Conservation (phyloP, 768 basidiomycete species). For the Lactifluus hygrophoroides region DNA sequence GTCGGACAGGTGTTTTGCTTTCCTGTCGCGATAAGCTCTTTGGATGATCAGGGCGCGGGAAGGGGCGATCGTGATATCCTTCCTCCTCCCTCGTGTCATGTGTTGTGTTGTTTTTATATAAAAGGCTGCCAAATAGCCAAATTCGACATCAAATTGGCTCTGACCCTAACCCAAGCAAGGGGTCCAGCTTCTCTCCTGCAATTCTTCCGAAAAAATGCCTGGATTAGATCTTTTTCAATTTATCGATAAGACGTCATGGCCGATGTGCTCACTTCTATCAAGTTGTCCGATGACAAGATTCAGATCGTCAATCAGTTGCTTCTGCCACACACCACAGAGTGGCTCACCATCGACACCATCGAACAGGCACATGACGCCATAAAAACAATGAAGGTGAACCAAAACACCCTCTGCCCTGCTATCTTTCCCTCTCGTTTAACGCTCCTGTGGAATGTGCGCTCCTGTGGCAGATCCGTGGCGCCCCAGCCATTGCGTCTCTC, state of each 20-base stretch:
- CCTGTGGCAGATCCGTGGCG: slow-evolving; percentile 65
- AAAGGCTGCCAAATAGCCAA: slow-evolving; percentile 1
- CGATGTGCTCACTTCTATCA: slow-evolving; percentile 32
- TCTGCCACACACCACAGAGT: slow-evolving; percentile 66
- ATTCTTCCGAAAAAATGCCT: no score
- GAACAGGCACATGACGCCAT: slow-evolving; percentile 90
- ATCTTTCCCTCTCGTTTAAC: no score
- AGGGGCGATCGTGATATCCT: slow-evolving; percentile 14
- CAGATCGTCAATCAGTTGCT: slow-evolving; percentile 90
- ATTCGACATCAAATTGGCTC: slow-evolving; percentile 4
- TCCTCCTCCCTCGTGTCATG: slow-evolving; percentile 19
- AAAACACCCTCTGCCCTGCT: background rate
- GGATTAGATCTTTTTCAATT: no score
- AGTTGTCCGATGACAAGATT: slow-evolving; percentile 41
- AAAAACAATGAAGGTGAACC: slow-evolving; percentile 85
- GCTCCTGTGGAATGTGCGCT: no score
- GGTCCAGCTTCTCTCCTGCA: background rate
- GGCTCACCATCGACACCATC: slow-evolving; percentile 55
- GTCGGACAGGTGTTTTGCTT: slow-evolving; percentile 14
- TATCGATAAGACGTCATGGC: slow-evolving; percentile 15
- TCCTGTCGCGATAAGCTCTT: slow-evolving; percentile 18
- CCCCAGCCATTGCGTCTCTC: slow-evolving; percentile 90
- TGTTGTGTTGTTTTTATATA: background rate
- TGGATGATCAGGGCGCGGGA: slow-evolving; percentile 16
- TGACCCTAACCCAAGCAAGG: slow-evolving; percentile 4